Conservation (phyloP, 495 filamentous ascomycete genomes). For the Daldinia childiae region DNA sequence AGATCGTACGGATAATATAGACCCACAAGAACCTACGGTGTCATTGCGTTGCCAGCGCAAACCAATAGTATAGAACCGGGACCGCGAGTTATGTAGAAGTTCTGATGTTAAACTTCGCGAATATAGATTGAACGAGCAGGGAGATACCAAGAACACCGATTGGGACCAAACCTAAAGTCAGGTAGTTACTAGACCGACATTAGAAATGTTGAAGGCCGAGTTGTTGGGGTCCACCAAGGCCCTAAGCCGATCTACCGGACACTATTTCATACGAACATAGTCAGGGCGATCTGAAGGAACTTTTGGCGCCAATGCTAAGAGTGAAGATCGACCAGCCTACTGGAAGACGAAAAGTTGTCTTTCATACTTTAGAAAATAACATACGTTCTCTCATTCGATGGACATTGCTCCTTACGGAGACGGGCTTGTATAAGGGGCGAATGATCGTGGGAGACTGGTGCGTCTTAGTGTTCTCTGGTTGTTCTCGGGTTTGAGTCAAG, state of each 20-base stretch:
- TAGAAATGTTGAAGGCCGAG: constrained; percentile 6
- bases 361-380: neutral
- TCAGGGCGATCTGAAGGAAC: constrained; percentile 18
- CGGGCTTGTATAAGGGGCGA: neutral
- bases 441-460: neutral
- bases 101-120: constrained; percentile 6
- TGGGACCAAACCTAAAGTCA: neutral
- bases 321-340: neutral
- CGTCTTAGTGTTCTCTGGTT: neutral
- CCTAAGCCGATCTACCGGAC: neutral
- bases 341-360: neutral
- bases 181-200: neutral
- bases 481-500: constrained; percentile 21
- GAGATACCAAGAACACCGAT: neutral
- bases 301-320: neutral
- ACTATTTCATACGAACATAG: constrained; percentile 3
- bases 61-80: constrained; percentile 1
- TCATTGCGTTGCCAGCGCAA: constrained; percentile 8
- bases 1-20: constrained; percentile 13
- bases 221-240: neutral
- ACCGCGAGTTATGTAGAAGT: neutral
- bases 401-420: neutral
- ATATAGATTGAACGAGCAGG: neutral
- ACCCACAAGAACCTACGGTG: constrained; percentile 2
- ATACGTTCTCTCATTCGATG: neutral